Evolutionary conservation across 2,329 filamentous ascomycete species (phyloP), one percentile per base, ranked within the genome.

Genomic region (Botrytis deweyae): DNA sequence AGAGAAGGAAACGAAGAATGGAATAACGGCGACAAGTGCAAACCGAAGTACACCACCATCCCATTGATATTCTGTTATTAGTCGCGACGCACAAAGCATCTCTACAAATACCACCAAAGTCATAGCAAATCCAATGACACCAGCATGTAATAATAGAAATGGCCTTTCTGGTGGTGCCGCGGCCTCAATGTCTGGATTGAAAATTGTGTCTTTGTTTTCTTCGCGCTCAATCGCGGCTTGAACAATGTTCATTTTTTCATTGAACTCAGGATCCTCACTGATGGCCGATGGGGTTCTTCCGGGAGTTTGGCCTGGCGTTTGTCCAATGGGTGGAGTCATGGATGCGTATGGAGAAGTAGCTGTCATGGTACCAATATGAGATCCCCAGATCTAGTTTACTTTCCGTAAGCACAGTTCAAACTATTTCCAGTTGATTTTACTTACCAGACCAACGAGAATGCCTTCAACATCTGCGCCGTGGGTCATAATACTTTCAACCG

Each of bases 1-100:
- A 61, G 86, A 86, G 52, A 77, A 77, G n/a, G 58, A 46, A 29
- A 74, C 67, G 61, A 77, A 77, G 46, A 77, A 70, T 9, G 76
- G 76, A 36, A 76, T 71, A n/a, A 70, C 72, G 6, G 73, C 72
- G 33, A 76, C 74, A 38, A 77, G 61, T 2, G 75, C 75, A 63
- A 77, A 77, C 58, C 76, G 68, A 20, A 77, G 40, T 42, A 77
- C 70, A 18, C 73, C 74, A 29, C 65, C 59, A 61, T 77, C 76
- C 75, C 75, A 77, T 72, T 74, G 58, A 69, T 75, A 77, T 58
- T 77, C 76, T 25, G 72, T 75, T 29, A 77, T 74, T 14, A 77
- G 74, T 61, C 70, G 75, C 18, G 75, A 73, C 33, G 75, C 71
- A 59, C 74, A 77, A 44, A 77, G 61, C 76, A 77, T 77, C 49